A percentile compares a stretch with the other conserved stretches of the same genome.
These are phyloP conservation scores for Colletotrichum spinosum DNA, from an alignment of 2,329 filamentous ascomycete species.

Conservation along the genomic window DNA sequence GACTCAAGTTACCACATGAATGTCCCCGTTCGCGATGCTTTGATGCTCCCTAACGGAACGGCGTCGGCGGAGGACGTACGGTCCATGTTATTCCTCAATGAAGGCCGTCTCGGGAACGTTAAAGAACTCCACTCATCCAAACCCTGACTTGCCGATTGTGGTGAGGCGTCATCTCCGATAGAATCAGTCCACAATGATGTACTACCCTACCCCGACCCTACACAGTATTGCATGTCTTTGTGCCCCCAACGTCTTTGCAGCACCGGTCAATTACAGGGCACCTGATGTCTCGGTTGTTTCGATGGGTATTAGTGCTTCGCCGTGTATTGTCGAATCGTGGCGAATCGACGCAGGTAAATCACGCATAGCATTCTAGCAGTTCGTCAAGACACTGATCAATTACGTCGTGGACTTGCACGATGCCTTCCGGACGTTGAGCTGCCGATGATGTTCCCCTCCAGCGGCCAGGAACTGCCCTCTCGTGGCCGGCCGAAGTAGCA, in stretches of 20 bases:
- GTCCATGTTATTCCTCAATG: no score
- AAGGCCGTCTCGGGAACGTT: slow-evolving; percentile 10
- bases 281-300: slow-evolving; percentile 8
- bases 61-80: not conserved
- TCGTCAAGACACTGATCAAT: no score
- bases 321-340: no score
- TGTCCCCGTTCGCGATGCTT: no score
- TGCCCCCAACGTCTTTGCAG: slow-evolving; percentile 17
- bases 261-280: slow-evolving; percentile 1
- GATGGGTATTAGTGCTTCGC: not conserved
- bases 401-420: no score
- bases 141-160: slow-evolving; percentile 36
- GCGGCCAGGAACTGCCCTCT: no score
- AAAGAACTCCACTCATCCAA: slow-evolving; percentile 26
- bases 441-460: no score
- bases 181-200: slow-evolving; percentile 39
- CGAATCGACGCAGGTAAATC: no score
- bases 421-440: no score
- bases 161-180: slow-evolving; percentile 38
- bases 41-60: not conserved
- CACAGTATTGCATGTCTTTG: not conserved
- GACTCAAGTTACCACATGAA: not conserved
- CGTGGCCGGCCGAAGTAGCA: not conserved
- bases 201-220: not conserved
- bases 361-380: no score